Evolutionary conservation across 2,329 filamentous ascomycete species (phyloP).

Genomic region (Calonectria pseudoreteaudii): DNA sequence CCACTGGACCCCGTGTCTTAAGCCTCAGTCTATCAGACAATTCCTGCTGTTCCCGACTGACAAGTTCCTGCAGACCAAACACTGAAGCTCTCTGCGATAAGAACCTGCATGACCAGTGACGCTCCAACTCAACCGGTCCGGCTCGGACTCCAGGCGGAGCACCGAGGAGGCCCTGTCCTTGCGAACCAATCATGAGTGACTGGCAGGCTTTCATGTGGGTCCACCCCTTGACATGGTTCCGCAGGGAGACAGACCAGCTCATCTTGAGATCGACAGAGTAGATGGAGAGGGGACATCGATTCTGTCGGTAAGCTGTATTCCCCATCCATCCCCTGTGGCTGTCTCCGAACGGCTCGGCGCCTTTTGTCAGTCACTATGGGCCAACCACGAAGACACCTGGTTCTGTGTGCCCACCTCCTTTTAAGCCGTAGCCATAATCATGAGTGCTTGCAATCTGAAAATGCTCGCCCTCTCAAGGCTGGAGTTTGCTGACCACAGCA

Average conservation of each 20-base stretch:
- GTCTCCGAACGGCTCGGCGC: conserved; percentile 7
- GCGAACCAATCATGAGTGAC: conserved; percentile 23
- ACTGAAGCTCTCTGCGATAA: conserved; percentile 27
- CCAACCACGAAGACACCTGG: conserved; percentile 5
- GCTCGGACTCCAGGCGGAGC: conserved; percentile 43
- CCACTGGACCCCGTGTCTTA: conserved; percentile 23
- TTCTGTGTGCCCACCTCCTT: conserved; percentile 3
- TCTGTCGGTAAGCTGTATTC: conserved; percentile 19
- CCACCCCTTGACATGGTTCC: conserved; percentile 16
- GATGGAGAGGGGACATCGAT: conserved; percentile 27
- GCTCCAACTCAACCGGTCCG: conserved; percentile 41
- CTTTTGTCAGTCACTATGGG: conserved; percentile 14
- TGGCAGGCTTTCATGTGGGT: conserved; percentile 23
- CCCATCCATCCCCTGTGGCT: conserved; percentile 19
- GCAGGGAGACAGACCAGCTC: conserved; percentile 31
- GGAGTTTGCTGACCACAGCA: conserved; percentile 12
- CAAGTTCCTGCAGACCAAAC: conserved; percentile 5
- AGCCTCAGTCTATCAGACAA: conserved; percentile 25
- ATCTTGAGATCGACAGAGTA: conserved; percentile 23
- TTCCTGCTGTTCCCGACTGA: conserved; percentile 26
- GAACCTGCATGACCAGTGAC: conserved; percentile 29
- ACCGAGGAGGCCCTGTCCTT: conserved; percentile 33
- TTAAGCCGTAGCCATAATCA: background rate
- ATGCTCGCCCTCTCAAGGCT: background rate
- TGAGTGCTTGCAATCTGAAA: background rate